These are phyloP conservation scores for Suillus discolor DNA, from an alignment of 768 basidiomycete species.

Conservation along the genomic window DNA sequence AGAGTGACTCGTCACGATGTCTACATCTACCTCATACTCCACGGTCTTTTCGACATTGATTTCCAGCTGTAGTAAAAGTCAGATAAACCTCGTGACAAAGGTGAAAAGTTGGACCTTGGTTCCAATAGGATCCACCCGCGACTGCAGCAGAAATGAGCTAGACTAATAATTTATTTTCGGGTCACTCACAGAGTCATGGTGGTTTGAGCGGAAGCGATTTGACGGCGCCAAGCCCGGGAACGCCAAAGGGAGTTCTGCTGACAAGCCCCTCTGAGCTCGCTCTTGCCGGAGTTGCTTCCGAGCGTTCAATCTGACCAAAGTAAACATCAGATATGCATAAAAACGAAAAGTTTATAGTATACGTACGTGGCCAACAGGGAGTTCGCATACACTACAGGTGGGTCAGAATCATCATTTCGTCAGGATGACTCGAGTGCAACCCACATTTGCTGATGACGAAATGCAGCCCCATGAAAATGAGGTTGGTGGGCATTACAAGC, in stretches of 20 bases:
- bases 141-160: conserved; percentile 8
- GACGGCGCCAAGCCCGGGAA: conserved; percentile 22
- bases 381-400: conserved; percentile 47
- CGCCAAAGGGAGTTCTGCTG: conserved; percentile 29
- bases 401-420: not conserved
- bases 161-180: not conserved
- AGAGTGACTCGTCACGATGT: not conserved
- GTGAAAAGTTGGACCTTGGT: conserved; percentile 22
- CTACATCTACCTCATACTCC: conserved; percentile 23
- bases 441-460: conserved; percentile 55
- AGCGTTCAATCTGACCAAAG: conserved; percentile 36
- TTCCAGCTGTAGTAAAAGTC: conserved; percentile 21
- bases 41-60: conserved; percentile 33
- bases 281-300: conserved; percentile 35
- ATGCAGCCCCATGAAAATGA: conserved; percentile 55
- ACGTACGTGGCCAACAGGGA: conserved; percentile 48
- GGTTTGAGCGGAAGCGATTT: conserved; percentile 17
- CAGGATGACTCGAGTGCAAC: conserved; percentile 6
- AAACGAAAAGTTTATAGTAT: not conserved
- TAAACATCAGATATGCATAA: not conserved
- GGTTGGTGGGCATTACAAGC: conserved; percentile 47
- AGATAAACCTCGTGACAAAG: not conserved
- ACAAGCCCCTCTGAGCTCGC: conserved; percentile 29
- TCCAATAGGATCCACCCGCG: conserved; percentile 15
- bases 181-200: not conserved